Evolutionary conservation across 108 stramenopile genomes (phyloP).

Genomic region (Skeletonema tropicum): DNA sequence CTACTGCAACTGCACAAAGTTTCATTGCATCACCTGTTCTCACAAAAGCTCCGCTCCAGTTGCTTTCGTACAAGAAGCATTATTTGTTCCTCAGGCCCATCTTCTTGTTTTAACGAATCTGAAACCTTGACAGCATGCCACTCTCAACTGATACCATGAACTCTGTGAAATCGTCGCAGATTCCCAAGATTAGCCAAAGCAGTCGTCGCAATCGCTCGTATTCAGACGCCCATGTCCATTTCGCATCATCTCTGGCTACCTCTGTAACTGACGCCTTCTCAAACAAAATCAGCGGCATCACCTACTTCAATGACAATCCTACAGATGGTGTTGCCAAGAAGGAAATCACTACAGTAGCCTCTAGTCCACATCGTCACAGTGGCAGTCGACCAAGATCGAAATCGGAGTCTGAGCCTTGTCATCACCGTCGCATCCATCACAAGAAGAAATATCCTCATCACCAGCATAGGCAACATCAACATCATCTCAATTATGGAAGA

Average conservation of each 20-base stretch:
- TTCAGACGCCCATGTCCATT: conserved; percentile 1
- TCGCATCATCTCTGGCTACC: neutral
- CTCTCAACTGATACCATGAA: neutral
- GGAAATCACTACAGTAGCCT: neutral
- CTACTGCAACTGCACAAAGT: too few relatives aligned
- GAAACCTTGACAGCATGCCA: neutral
- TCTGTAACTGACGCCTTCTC: neutral
- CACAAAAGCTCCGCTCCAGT: too few relatives aligned
- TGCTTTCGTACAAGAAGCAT: too few relatives aligned
- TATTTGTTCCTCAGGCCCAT: too few relatives aligned
- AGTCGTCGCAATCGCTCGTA: conserved; percentile 4
- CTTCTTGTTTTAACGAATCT: too few relatives aligned
- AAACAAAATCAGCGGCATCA: neutral
- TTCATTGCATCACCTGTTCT: too few relatives aligned
- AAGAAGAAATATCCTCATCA: neutral
- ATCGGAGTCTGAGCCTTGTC: neutral
- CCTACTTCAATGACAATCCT: neutral
- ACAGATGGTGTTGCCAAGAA: neutral
- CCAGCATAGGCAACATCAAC: neutral
- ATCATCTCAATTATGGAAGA: neutral
- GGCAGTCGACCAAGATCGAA: neutral
- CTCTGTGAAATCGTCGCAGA: neutral
- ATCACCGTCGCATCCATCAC: neutral
- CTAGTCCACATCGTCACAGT: neutral
- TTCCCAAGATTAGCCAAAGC: neutral